phyloP scores from a whole-genome alignment of 768 basidiomycete species.

The Russula virescens region DNA sequence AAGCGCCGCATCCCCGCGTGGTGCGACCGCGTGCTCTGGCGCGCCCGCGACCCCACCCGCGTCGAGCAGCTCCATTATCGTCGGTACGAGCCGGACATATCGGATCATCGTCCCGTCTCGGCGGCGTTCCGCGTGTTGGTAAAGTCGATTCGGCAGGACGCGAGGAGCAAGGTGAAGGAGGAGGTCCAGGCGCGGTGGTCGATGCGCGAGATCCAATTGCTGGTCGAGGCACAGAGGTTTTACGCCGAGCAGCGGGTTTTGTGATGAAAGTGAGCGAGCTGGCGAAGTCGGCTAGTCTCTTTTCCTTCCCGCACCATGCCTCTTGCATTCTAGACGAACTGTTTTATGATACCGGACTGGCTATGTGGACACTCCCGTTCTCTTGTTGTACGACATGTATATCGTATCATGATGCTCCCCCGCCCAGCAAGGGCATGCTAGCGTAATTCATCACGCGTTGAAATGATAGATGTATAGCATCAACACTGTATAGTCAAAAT shows the following conservation, averaged over 20 bases:
- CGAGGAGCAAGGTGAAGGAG: conserved; percentile 49
- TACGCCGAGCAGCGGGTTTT: conserved; percentile 32
- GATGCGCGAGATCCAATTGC: conserved; percentile 29
- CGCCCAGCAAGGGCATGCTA: not conserved
- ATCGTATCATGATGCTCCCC: not conserved
- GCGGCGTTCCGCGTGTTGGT: conserved; percentile 69
- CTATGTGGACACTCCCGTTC: not conserved
- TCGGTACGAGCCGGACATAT: conserved; percentile 82
- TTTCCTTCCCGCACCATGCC: not conserved
- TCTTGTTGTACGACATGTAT: not conserved
- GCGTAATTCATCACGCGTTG: conserved; percentile 3
- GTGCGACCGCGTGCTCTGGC: conserved; percentile 93
- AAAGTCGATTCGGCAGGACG: conserved; percentile 60
- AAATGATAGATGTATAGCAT: not conserved
- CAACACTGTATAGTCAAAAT: not conserved
- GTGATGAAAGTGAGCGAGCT: conserved; percentile 17
- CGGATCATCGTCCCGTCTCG: conserved; percentile 87
- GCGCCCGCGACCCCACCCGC: conserved; percentile 47
- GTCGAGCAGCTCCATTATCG: conserved; percentile 66
- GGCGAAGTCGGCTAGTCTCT: not conserved
- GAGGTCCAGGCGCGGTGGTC: conserved; percentile 55
- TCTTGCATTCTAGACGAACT: not conserved
- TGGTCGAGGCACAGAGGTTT: conserved; percentile 32
- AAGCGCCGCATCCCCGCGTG: conserved; percentile 89
- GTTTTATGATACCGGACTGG: conserved; percentile 4